Base-by-base conservation (phyloP, 495 filamentous ascomycete genomes). In the Ascodesmis nigricans region DNA sequence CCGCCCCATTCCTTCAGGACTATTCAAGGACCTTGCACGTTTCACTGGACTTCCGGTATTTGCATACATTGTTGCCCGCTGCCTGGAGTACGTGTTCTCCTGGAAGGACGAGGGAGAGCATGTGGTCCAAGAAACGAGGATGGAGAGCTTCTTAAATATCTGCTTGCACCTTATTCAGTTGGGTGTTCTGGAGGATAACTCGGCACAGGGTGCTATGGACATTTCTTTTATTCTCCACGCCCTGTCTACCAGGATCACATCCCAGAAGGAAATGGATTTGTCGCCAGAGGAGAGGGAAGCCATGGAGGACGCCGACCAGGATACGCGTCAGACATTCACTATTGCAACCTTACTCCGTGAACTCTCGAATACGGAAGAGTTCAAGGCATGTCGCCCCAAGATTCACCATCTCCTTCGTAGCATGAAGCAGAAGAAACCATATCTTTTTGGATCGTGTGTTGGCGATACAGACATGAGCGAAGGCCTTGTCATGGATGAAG, bases 81-180 rank as follows among this genome's bases (percentile, higher is more conserved):
- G 76, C 23, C 62, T 99, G 3, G 63, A 75, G 27, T 91, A 84
- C 49, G 63, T 72, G 4, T 56, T 82, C 11, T 65, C 67, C 15
- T 70, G 67, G 25, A 65, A 69, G 35, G 58, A 63, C 16, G 57
- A 66, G 7, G 78, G 72, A 0, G 73, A 77, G 3, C n/a, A n/a
- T n/a, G 62, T 57, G 17, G 75, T 92, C 23, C 81, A 77, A 16
- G 58, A 61, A 5, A 91, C 82, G 3, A 64, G 84, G 24, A 62
- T 93, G 19, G 87, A 99, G 53, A 75, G 76, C 2, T 93, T 87
- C 61, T 53, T 95, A 21, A 82, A 93, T 46, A 73, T 92, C 21
- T 69, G 91, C 8, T 55, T 99, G 23, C 87, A 95, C 54, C 63
- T 99, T 19, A 63, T 75, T 5, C 65, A 93, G 21, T 64, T 87